A percentile compares a stretch with the other conserved stretches of the same genome.
Evolutionary conservation across 331 rosid species (phyloP).

Genomic region (Stylosanthes scabra): DNA sequence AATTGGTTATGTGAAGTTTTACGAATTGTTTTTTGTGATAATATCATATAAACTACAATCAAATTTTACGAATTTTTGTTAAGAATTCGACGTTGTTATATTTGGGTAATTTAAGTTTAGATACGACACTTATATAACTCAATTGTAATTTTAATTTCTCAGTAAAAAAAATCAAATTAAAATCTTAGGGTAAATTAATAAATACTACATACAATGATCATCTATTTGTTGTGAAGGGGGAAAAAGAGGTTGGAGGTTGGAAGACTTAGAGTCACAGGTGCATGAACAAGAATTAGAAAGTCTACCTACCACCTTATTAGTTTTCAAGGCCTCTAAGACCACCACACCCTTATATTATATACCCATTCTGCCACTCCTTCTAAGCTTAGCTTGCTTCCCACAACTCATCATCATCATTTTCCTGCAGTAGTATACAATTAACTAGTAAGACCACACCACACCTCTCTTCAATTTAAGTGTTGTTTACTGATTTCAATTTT

Average conservation of each 20-base stretch:
- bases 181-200: not conserved
- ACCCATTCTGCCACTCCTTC: not conserved
- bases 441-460: slow-evolving; percentile 51
- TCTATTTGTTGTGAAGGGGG: not conserved
- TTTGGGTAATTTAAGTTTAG: no score
- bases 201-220: not conserved
- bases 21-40: no score
- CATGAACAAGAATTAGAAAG: slow-evolving; percentile 22
- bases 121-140: no score
- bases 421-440: no score
- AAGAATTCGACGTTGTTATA: no score
- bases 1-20: no score
- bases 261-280: slow-evolving; percentile 21
- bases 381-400: not conserved
- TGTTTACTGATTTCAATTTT: not conserved
- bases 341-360: slow-evolving; percentile 28
- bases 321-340: not conserved
- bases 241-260: slow-evolving; percentile 4
- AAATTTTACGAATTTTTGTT: no score
- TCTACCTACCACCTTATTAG: slow-evolving; percentile 49
- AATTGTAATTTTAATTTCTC: no score
- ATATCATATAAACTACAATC: no score
- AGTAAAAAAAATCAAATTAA: no score
- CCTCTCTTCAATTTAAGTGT: not conserved
- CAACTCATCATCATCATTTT: not conserved